Evolutionary conservation across 352 stramenopile genomes (phyloP).

Genomic region (Globisporangium cederbergense): DNA sequence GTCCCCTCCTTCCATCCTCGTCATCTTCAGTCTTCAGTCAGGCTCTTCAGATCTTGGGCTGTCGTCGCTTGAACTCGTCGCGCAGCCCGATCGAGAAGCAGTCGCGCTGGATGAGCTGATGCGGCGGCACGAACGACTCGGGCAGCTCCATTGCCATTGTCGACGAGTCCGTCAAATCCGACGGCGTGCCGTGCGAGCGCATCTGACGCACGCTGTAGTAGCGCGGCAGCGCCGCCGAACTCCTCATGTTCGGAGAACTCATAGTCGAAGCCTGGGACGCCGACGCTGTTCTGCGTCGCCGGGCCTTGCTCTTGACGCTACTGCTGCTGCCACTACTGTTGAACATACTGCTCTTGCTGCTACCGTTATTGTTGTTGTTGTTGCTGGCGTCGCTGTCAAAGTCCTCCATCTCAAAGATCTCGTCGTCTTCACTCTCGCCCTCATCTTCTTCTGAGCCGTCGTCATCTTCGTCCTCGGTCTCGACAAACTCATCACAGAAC

Average conservation of each 20-base stretch:
- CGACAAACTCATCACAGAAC: conserved; percentile 26
- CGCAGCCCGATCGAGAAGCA: conserved; percentile 72
- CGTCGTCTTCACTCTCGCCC: conserved; percentile 39
- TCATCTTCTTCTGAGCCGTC: conserved; percentile 33
- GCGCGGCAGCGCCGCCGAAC: conserved; percentile 12
- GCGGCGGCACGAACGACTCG: conserved; percentile 68
- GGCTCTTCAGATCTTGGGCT: conserved; percentile 17
- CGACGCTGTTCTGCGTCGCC: conserved; percentile 17
- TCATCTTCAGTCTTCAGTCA: not conserved
- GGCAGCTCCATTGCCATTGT: conserved; percentile 25
- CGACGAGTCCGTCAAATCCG: not conserved
- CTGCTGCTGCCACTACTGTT: conserved; percentile 9
- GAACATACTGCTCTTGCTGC: conserved; percentile 22
- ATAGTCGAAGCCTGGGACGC: conserved; percentile 6
- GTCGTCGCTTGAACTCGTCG: conserved; percentile 66
- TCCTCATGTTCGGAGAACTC: conserved; percentile 10
- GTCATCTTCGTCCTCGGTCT: conserved; percentile 46
- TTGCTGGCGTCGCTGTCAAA: conserved; percentile 30
- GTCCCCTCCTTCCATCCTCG: not conserved
- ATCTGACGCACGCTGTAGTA: conserved; percentile 20
- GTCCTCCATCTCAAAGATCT: conserved; percentile 81
- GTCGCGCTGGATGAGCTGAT: conserved; percentile 66
- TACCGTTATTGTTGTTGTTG: conserved; percentile 10
- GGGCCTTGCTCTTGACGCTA: not conserved
- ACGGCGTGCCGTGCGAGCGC: conserved; percentile 23